Conservation (phyloP, 768 basidiomycete species). For the Termitomyces sp. region DNA sequence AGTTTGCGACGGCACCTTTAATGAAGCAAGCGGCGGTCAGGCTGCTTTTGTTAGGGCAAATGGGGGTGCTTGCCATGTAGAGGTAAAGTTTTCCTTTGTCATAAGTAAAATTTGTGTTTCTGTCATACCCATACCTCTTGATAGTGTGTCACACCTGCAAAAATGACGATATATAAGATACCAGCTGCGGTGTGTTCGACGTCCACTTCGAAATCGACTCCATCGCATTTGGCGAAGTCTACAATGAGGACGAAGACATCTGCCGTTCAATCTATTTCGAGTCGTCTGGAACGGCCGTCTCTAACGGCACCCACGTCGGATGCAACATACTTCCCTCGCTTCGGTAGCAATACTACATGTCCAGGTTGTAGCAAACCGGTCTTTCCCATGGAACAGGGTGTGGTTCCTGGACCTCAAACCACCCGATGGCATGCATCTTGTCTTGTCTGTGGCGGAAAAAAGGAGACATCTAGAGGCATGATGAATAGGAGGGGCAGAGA, state of each 20-base stretch:
- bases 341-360: constrained; percentile 58
- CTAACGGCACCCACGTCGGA: constrained; percentile 25
- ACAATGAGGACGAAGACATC: constrained; percentile 10
- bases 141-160: constrained; percentile 43
- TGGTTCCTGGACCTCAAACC: constrained; percentile 80
- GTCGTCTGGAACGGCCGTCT: constrained; percentile 35
- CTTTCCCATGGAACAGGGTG: constrained; percentile 80
- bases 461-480: constrained; percentile 29
- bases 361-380: constrained; percentile 73
- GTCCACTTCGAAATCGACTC: constrained; percentile 3
- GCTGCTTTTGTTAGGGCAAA: constrained; percentile 67
- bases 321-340: constrained; percentile 40
- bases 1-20: constrained; percentile 60
- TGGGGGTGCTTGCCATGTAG: constrained; percentile 64
- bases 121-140: not conserved
- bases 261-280: constrained; percentile 26
- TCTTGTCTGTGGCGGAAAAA: constrained; percentile 79
- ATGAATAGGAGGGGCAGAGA: constrained; percentile 35
- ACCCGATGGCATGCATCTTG: constrained; percentile 77
- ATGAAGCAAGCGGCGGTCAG: constrained; percentile 54
- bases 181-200: constrained; percentile 18
- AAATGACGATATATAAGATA: constrained; percentile 32
- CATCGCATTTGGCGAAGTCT: constrained; percentile 7
- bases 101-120: not conserved
- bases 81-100: constrained; percentile 27